Percentiles rank a stretch among this genome's conserved stretches.
Evolutionary conservation across 805 yeast species (phyloP).

Genomic region (Saccharomycopsis microspora): DNA sequence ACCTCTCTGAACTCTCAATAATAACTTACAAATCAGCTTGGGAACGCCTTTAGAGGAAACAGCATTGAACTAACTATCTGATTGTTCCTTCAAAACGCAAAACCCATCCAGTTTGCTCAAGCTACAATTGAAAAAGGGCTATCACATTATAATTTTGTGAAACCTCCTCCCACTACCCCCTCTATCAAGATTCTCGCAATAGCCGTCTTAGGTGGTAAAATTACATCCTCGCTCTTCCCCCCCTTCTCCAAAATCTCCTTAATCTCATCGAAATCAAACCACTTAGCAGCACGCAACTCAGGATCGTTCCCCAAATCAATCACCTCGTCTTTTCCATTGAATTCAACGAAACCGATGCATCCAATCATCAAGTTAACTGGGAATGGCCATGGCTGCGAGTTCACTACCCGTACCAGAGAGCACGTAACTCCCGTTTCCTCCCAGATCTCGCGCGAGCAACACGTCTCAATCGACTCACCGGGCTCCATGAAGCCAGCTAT

Average conservation of each 20-base stretch:
- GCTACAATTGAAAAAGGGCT: no score
- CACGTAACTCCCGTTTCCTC: constrained; percentile 86
- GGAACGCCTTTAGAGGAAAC: no score
- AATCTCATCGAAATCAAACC: constrained; percentile 59
- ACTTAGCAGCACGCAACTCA: constrained; percentile 75
- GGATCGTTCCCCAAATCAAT: constrained; percentile 74
- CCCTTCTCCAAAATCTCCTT: constrained; percentile 24
- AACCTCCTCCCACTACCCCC: constrained; percentile 5
- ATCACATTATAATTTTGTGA: constrained; percentile 4
- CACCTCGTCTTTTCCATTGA: constrained; percentile 50
- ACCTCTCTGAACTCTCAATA: no score
- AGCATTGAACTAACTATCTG: no score
- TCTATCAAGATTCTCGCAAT: constrained; percentile 22
- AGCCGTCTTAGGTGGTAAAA: constrained; percentile 23
- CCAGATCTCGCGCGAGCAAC: constrained; percentile 83
- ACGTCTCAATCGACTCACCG: constrained; percentile 81
- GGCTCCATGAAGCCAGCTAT: constrained; percentile 97
- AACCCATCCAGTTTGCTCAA: no score
- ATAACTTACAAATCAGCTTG: no score
- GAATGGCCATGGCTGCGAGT: constrained; percentile 96
- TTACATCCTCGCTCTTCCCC: not conserved
- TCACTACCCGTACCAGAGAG: constrained; percentile 42
- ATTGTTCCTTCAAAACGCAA: no score
- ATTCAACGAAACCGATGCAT: constrained; percentile 69
- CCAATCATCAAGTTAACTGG: constrained; percentile 93